Percentiles rank a stretch among this genome's conserved stretches.
These are phyloP conservation scores for Cyberlindnera mycetangii DNA, from an alignment of 805 yeast genomes.

Conservation along the genomic window DNA sequence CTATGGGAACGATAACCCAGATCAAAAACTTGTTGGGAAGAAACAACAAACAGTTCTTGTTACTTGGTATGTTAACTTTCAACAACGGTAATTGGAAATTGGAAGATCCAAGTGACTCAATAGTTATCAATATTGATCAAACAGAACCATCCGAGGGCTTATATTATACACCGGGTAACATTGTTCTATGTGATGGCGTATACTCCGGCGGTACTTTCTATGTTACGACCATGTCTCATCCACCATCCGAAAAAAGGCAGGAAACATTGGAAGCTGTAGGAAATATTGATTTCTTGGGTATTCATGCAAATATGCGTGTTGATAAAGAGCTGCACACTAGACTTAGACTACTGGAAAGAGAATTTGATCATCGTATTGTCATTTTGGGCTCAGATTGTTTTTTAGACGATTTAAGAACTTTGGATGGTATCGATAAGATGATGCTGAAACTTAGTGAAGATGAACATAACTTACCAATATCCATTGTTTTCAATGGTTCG, in stretches of 20 bases:
- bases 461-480: slow-evolving; percentile 51
- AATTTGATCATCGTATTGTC: slow-evolving; percentile 58
- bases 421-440: slow-evolving; percentile 66
- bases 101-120: slow-evolving; percentile 77
- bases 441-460: slow-evolving; percentile 53
- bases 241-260: slow-evolving; percentile 79
- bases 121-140: slow-evolving; percentile 57
- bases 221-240: slow-evolving; percentile 77
- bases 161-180: slow-evolving; percentile 71
- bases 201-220: slow-evolving; percentile 69
- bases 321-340: slow-evolving; percentile 57
- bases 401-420: slow-evolving; percentile 54
- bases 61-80: slow-evolving; percentile 72
- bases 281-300: slow-evolving; percentile 64
- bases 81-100: slow-evolving; percentile 69
- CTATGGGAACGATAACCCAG: slow-evolving; percentile 47
- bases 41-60: slow-evolving; percentile 67
- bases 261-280: slow-evolving; percentile 70
- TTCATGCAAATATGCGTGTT: slow-evolving; percentile 50
- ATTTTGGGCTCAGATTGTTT: slow-evolving; percentile 73
- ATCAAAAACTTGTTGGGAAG: slow-evolving; percentile 87
- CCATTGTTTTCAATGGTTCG: slow-evolving; percentile 80
- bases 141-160: slow-evolving; percentile 61
- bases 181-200: slow-evolving; percentile 80
- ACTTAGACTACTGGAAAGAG: slow-evolving; percentile 54